phyloP scores from a whole-genome alignment of 2,329 filamentous ascomycete genomes.

The Colletotrichum sp. region DNA sequence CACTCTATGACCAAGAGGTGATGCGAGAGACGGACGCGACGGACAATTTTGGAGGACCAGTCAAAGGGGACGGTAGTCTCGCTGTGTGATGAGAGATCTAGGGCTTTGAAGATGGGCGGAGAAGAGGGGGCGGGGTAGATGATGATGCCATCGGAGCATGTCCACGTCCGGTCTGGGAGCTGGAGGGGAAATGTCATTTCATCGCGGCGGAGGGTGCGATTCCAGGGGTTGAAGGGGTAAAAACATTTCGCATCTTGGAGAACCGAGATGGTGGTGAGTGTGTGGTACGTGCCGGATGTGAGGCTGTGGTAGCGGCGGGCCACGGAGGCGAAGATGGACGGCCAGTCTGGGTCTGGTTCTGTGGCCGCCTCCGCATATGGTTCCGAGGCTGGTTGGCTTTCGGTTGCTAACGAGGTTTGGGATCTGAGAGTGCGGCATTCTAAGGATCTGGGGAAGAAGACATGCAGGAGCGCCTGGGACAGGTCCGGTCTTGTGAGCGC shows the following conservation, averaged over 20 bases:
- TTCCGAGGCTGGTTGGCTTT: background rate
- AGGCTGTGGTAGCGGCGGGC: constrained; percentile 62
- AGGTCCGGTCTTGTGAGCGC: constrained; percentile 55
- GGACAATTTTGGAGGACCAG: constrained; percentile 51
- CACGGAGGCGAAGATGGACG: constrained; percentile 51
- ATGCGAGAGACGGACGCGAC: constrained; percentile 58
- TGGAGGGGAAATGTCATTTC: constrained; percentile 46
- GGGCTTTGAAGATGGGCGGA: constrained; percentile 42
- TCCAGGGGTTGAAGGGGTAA: constrained; percentile 49
- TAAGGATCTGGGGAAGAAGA: constrained; percentile 56
- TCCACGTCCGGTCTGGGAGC: constrained; percentile 57
- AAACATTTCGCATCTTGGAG: constrained; percentile 25
- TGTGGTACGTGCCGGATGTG: constrained; percentile 22
- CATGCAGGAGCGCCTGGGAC: constrained; percentile 51
- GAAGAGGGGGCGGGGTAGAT: constrained; percentile 49
- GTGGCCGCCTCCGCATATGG: constrained; percentile 10
- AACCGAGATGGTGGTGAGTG: constrained; percentile 19
- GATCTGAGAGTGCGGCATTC: constrained; percentile 51
- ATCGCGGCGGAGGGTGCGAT: constrained; percentile 46
- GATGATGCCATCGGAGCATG: constrained; percentile 58
- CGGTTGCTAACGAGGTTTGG: constrained; percentile 6
- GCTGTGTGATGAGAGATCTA: constrained; percentile 53
- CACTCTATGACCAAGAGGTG: constrained; percentile 68
- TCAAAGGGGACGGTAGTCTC: constrained; percentile 58
- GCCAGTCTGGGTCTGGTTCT: constrained; percentile 35